These are phyloP conservation scores for Ascochyta viciae-villosae DNA, from an alignment of 2,329 filamentous ascomycete species.

Conservation along the genomic window DNA sequence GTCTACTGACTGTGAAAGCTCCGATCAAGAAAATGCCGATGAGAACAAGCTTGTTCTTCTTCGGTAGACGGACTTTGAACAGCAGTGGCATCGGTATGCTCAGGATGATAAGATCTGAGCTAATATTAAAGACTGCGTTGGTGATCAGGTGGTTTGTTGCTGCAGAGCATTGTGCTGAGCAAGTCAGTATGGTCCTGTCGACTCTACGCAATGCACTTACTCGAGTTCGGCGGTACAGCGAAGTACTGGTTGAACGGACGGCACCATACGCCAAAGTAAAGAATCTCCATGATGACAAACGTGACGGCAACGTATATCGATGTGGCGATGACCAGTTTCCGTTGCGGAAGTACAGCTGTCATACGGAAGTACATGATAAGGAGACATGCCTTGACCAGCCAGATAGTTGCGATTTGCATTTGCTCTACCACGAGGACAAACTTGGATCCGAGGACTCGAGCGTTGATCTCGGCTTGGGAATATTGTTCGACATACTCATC, in stretches of 20 bases:
- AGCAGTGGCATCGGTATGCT: slow-evolving; percentile 57
- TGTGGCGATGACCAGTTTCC: slow-evolving; percentile 51
- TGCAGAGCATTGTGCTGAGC: slow-evolving; percentile 51
- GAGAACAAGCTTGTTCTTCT: slow-evolving; percentile 61
- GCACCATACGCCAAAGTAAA: slow-evolving; percentile 64
- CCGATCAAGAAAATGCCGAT: slow-evolving; percentile 65
- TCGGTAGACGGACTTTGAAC: slow-evolving; percentile 52
- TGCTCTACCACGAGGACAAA: slow-evolving; percentile 62
- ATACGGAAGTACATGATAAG: slow-evolving; percentile 61
- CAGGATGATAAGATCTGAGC: slow-evolving; percentile 56
- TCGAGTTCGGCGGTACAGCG: slow-evolving; percentile 54
- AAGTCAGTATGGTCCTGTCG: neutral
- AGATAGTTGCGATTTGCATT: slow-evolving; percentile 59
- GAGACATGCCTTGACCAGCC: slow-evolving; percentile 62
- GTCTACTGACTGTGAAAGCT: slow-evolving; percentile 39
- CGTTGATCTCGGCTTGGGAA: slow-evolving; percentile 47
- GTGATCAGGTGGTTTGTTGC: slow-evolving; percentile 51
- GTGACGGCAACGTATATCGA: slow-evolving; percentile 54
- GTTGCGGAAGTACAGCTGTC: slow-evolving; percentile 49
- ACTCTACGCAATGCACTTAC: slow-evolving; percentile 18
- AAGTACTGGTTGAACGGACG: slow-evolving; percentile 61
- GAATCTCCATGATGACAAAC: slow-evolving; percentile 57
- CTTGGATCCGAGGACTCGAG: slow-evolving; percentile 61
- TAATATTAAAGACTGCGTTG: slow-evolving; percentile 54
- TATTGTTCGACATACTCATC: slow-evolving; percentile 40